phyloP scores from a whole-genome alignment of 2,329 filamentous ascomycete genomes.

The Fusarium protoensiforme region DNA sequence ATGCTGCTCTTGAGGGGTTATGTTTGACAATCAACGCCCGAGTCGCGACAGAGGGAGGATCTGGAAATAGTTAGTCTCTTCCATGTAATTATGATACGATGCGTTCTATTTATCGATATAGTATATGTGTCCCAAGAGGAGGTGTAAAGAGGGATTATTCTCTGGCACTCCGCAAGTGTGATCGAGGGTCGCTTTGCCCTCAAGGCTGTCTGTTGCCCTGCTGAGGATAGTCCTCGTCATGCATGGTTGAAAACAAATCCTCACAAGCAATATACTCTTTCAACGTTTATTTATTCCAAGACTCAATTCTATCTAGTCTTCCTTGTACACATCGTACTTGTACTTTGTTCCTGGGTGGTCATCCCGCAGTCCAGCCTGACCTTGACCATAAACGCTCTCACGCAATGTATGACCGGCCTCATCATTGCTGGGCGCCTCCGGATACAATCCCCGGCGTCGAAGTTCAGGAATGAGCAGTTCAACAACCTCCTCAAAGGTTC shows the following conservation, averaged over 20 bases:
- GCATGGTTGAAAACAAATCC: no score
- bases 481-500: slow-evolving; percentile 48
- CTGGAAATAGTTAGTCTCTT: no score
- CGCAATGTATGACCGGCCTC: slow-evolving; percentile 58
- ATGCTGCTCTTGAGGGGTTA: not conserved
- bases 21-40: not conserved
- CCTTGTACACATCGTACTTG: slow-evolving; percentile 71
- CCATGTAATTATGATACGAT: no score
- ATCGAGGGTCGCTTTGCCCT: no score
- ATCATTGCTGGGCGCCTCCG: slow-evolving; percentile 24
- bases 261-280: no score
- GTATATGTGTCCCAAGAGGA: no score
- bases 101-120: no score
- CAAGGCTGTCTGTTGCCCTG: no score
- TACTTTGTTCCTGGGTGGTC: slow-evolving; percentile 70
- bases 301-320: slow-evolving; percentile 50
- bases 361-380: slow-evolving; percentile 64
- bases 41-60: not conserved
- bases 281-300: no score
- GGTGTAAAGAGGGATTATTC: no score
- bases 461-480: slow-evolving; percentile 47
- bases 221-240: no score
- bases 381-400: slow-evolving; percentile 72
- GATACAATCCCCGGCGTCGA: slow-evolving; percentile 44
- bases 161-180: no score